Evolutionary conservation across 2,329 filamentous ascomycete species (phyloP).

Genomic region (Ilyonectria sp.): DNA sequence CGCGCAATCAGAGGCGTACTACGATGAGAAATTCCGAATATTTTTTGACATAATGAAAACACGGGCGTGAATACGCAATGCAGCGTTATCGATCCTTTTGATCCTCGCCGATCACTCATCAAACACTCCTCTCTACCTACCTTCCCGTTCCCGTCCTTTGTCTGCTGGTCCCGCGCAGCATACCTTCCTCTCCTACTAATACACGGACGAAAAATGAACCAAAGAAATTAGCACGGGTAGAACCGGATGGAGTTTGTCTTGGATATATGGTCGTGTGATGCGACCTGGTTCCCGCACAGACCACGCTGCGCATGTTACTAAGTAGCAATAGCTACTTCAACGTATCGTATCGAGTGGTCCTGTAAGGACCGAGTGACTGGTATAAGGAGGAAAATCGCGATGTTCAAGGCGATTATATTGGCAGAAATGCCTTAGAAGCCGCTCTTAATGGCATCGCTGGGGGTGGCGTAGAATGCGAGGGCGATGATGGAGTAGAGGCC

Average conservation of each 20-base stretch:
- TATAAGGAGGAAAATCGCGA: not conserved
- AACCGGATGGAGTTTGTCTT: slow-evolving; percentile 15
- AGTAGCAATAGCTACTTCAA: not conserved
- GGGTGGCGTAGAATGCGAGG: slow-evolving; percentile 72
- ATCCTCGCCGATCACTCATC: slow-evolving; percentile 15
- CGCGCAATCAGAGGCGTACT: slow-evolving; percentile 4
- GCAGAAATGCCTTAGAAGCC: slow-evolving; percentile 26
- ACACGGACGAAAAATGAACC: slow-evolving; percentile 41
- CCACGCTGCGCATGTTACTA: not conserved
- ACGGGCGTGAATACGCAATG: slow-evolving; percentile 1
- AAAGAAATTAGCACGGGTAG: slow-evolving; percentile 27
- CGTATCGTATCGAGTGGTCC: not conserved
- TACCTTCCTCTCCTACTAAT: slow-evolving; percentile 38
- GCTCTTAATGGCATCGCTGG: slow-evolving; percentile 62
- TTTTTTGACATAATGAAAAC: slow-evolving; percentile 42
- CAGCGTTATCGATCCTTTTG: slow-evolving; percentile 14
- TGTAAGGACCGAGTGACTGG: not conserved
- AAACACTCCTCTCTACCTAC: not conserved
- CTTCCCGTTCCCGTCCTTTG: not conserved
- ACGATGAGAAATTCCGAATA: slow-evolving; percentile 1
- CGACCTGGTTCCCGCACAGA: slow-evolving; percentile 5
- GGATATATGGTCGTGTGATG: not conserved
- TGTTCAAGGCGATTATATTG: not conserved
- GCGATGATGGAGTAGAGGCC: slow-evolving; percentile 73
- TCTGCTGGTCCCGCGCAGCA: slow-evolving; percentile 30